Evolutionary conservation across 306 rosid genomes (phyloP).

Genomic region (Luffa aegyptiaca): DNA sequence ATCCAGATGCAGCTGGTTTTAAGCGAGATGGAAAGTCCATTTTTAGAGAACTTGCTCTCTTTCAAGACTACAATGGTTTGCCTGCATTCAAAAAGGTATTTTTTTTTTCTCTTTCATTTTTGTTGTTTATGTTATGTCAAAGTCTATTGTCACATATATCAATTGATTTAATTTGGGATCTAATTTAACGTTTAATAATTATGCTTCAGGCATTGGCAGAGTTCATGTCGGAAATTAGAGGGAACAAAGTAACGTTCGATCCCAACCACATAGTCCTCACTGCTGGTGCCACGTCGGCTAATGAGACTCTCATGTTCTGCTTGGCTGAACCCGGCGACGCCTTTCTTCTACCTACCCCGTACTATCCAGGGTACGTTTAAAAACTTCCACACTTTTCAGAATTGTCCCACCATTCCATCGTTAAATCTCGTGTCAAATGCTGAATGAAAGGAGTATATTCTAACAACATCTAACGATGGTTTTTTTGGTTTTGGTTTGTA

Average conservation of each 20-base stretch:
- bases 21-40: slow-evolving; percentile 10
- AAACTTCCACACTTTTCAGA: too few species aligned
- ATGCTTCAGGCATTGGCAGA: slow-evolving; percentile 10
- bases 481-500: background rate
- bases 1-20: background rate
- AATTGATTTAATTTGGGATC: background rate
- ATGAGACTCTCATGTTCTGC: slow-evolving; percentile 11
- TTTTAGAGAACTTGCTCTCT: background rate
- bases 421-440: too few species aligned
- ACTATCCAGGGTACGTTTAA: slow-evolving; percentile 8
- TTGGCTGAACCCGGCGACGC: slow-evolving; percentile 9
- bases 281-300: slow-evolving; percentile 11
- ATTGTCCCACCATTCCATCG: too few species aligned
- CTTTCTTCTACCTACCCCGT: slow-evolving; percentile 12
- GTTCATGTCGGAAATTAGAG: slow-evolving; percentile 11
- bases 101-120: background rate
- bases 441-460: too few species aligned
- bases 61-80: slow-evolving; percentile 7
- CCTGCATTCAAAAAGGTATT: slow-evolving; percentile 10
- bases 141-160: background rate
- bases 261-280: slow-evolving; percentile 7
- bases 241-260: slow-evolving; percentile 9
- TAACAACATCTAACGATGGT: background rate
- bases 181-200: background rate
- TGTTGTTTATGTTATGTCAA: background rate